Base-by-base conservation (phyloP, 2,329 filamentous ascomycete species). In the Ceratocystis cubensis region DNA sequence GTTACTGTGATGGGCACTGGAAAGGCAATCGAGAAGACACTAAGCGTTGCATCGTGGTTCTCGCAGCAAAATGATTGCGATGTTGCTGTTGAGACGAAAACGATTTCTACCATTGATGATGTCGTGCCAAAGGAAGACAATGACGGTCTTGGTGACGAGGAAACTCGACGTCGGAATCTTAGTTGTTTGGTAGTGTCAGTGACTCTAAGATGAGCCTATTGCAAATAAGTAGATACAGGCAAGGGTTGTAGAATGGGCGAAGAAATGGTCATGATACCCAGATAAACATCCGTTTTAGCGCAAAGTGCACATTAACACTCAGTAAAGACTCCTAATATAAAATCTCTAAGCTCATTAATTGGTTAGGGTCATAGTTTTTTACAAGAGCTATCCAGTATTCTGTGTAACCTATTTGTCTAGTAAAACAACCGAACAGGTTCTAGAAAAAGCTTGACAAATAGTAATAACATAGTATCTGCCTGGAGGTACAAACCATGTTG, bases 61-160 rank as follows among this genome's bases (percentile, higher is more conserved):
- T 56, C 56, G 17, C 67, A 66, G 41, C 53, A 66, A 56, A 63
- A 57, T 15, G 67, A 66, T 50, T 68, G 61, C 44, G 80, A 84
- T 73, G 84, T 90, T 1, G 76, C 78, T 70, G 72, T 89, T 64
- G 77, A 79, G 72, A 89, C 87, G 59, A 80, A 82, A 66, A 88
- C 81, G 63, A 78, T 88, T 17, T 79, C 78, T n/a, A 82, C 84
- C 1, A 79, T 90, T 57, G 88, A 91, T 72, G 87, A 90, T 73
- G 76, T 90, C 37, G 76, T 84, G 15, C 61, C 46, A 17, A 72
- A 72, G 1, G 76, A 75, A 22, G 76, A 74, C 0, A 15, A 41
- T 41, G 77, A 74, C 0, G 75, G 74, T 0, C 73, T 69, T 6
- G 76, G 76, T 62, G 73, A 75, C 44, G 67, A 66, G 20, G 74